A percentile compares a stretch with the other conserved stretches of the same genome.
Conservation (phyloP, 768 basidiomycete species). For the Filobasidium wieringae region DNA sequence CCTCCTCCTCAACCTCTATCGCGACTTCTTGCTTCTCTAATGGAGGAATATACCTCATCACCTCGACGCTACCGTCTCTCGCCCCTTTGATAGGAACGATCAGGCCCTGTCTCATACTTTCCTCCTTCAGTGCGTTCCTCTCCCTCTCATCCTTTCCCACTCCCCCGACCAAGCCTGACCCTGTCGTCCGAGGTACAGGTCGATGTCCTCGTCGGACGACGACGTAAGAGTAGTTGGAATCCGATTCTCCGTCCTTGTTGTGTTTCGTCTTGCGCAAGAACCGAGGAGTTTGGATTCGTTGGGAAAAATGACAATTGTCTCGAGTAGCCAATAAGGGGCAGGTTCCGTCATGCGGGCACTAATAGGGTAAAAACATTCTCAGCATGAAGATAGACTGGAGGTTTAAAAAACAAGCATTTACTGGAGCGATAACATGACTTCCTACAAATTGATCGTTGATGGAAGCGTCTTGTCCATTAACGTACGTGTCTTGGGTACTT, state of each 20-base stretch:
- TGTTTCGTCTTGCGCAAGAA: slow-evolving; percentile 85
- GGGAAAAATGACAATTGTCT: slow-evolving; percentile 62
- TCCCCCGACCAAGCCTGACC: slow-evolving; percentile 22
- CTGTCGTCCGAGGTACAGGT: slow-evolving; percentile 39
- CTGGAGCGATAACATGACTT: slow-evolving; percentile 78
- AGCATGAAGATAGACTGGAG: slow-evolving; percentile 15
- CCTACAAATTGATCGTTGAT: slow-evolving; percentile 40
- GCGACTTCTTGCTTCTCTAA: not conserved
- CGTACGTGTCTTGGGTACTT: slow-evolving; percentile 3
- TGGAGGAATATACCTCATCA: not conserved
- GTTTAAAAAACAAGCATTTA: slow-evolving; percentile 41
- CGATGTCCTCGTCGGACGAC: slow-evolving; percentile 69
- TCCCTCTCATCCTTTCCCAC: slow-evolving; percentile 26
- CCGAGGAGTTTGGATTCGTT: slow-evolving; percentile 71
- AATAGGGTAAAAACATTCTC: slow-evolving; percentile 3
- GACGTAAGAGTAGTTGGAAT: slow-evolving; percentile 78
- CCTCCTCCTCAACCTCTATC: slow-evolving; percentile 1
- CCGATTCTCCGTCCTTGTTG: slow-evolving; percentile 69
- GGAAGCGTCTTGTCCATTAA: slow-evolving; percentile 23
- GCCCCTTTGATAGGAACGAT: slow-evolving; percentile 11
- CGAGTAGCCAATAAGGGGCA: slow-evolving; percentile 55
- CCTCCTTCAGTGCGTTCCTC: slow-evolving; percentile 20
- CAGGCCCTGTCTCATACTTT: slow-evolving; percentile 19
- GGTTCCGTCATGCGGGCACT: slow-evolving; percentile 82
- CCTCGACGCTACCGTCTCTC: slow-evolving; percentile 3